Percentiles rank a stretch among this genome's conserved stretches.
Evolutionary conservation across 2,329 filamentous ascomycete genomes (phyloP).

Genomic region (Cordyceps cicadae): DNA sequence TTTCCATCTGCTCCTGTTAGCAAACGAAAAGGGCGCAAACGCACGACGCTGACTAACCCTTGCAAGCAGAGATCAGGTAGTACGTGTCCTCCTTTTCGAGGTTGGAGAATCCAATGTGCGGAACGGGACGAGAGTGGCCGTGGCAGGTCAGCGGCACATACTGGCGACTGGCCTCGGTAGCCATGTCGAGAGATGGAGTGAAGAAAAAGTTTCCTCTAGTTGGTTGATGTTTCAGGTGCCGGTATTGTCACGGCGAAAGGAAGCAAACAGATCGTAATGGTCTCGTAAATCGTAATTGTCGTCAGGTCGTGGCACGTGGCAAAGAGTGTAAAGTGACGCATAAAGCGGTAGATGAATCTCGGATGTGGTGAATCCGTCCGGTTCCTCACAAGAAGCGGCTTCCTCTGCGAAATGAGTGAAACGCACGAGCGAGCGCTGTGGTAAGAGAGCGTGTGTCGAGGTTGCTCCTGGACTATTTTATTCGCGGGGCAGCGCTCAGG

Average conservation of each 20-base stretch:
- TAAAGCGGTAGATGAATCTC: neutral
- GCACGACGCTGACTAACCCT: constrained; percentile 45
- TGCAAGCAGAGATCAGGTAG: constrained; percentile 89
- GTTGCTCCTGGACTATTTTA: constrained; percentile 12
- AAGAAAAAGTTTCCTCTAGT: neutral
- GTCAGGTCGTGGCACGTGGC: constrained; percentile 1
- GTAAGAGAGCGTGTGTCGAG: constrained; percentile 7
- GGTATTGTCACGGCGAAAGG: neutral
- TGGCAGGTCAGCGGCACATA: constrained; percentile 90
- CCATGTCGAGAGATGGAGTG: constrained; percentile 20
- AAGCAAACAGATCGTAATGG: constrained; percentile 3
- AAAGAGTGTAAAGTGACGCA: neutral
- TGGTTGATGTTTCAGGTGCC: neutral
- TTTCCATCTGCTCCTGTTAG: constrained; percentile 66
- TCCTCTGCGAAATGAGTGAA: constrained; percentile 11
- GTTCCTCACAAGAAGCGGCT: constrained; percentile 8
- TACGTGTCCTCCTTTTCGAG: constrained; percentile 76
- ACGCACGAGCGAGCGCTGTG: constrained; percentile 8
- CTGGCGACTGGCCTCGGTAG: constrained; percentile 35
- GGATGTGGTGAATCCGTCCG: neutral
- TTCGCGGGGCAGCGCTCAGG: constrained; percentile 1
- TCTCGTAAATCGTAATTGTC: constrained; percentile 9
- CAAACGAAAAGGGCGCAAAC: constrained; percentile 4
- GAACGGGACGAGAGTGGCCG: constrained; percentile 85
- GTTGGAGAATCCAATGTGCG: constrained; percentile 83